Evolutionary conservation across 495 filamentous ascomycete species (phyloP), one percentile per base, ranked within the genome.

Genomic region (Annulohypoxylon maeteangense): DNA sequence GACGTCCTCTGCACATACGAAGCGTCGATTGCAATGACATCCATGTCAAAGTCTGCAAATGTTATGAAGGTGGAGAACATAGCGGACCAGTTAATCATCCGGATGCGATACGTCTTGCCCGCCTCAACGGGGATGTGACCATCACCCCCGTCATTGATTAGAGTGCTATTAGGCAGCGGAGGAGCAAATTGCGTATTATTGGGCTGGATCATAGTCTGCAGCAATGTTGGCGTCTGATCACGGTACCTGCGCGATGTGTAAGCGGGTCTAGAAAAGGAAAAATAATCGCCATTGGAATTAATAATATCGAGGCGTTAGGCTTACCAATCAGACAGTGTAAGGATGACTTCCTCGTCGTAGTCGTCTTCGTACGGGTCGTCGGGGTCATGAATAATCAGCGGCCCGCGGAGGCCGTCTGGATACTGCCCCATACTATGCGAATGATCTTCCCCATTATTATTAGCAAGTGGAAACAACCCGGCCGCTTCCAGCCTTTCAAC

Each of bases 41-140:
- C 84, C 56, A 83, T 87, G 65, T 90, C 88, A 8, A 87, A 85
- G 11, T 90, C 86, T 59, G 78, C 76, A 81, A 94, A 88, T 74
- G 89, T 87, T 69, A 93, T 78, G 71, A 90, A 83, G 44, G 86
- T 82, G 20, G 82, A 80, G 4, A 85, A 86, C 58, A 92, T 86
- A 2, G 90, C 90, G 0, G 85, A 86, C 45, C 92, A 89, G 76
- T 90, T 94, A 70, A 93, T 86, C 60, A 96, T 80, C 3, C 90
- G 89, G 56, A 97, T 76, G 32, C 93, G 82, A 70, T 96, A 95
- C 0, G 92, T 95, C 75, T 91, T 94, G 29, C 87, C 87, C 2
- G 92, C 83, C 60, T 88, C 71, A 1, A 95, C 86, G 2, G 83
- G 65, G 20, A 94, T 75, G n/a, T 81, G 85, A 2, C 83, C 76